Evolutionary conservation across 2,329 filamentous ascomycete genomes (phyloP).

Genomic region (Pseudogymnoascus sp.): DNA sequence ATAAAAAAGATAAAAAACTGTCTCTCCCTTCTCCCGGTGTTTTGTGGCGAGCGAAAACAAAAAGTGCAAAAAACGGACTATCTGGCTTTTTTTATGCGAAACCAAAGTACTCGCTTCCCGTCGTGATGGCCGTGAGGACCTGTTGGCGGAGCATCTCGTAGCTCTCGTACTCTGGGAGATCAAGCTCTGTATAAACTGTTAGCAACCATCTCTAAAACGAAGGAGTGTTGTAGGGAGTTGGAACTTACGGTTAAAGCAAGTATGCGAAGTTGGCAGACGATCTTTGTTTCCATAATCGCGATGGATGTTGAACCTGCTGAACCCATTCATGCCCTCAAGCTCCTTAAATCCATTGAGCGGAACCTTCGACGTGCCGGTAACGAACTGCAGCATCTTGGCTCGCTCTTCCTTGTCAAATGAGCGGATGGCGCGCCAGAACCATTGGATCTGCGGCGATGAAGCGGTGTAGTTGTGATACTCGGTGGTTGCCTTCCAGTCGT

Average conservation of each 20-base stretch:
- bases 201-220: slow-evolving; percentile 15
- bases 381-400: slow-evolving; percentile 93
- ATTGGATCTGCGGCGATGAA: slow-evolving; percentile 93
- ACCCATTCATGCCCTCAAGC: slow-evolving; percentile 97
- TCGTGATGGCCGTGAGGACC: slow-evolving; percentile 92
- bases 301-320: slow-evolving; percentile 97
- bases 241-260: slow-evolving; percentile 95
- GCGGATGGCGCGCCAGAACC: slow-evolving; percentile 97
- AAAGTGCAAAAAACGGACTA: not conserved
- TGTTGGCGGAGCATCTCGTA: slow-evolving; percentile 85
- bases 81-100: slow-evolving; percentile 59
- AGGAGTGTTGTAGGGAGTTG: not conserved
- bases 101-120: slow-evolving; percentile 93
- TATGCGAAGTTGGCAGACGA: slow-evolving; percentile 90
- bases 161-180: slow-evolving; percentile 94
- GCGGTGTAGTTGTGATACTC: slow-evolving; percentile 97
- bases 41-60: not conserved
- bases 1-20: not conserved
- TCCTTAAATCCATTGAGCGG: slow-evolving; percentile 98
- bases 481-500: slow-evolving; percentile 98
- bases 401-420: slow-evolving; percentile 99
- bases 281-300: slow-evolving; percentile 96
- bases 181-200: slow-evolving; percentile 59
- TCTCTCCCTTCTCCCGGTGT: not conserved
- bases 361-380: slow-evolving; percentile 96